Base-by-base conservation (phyloP, 1,139 yeast genomes). In the Kodamaea arcana region DNA sequence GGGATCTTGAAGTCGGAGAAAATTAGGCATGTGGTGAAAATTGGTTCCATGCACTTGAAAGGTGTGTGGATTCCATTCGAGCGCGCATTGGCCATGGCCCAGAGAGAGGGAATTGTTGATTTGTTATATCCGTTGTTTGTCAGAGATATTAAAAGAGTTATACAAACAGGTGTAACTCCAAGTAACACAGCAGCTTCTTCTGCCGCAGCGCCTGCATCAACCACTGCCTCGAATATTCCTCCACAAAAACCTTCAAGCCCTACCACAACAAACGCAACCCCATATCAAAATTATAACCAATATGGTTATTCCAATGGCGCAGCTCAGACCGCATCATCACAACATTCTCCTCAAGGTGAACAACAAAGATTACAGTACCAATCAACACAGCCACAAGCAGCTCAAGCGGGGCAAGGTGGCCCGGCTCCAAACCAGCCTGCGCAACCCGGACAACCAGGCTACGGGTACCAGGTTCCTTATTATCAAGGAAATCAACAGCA, bases 1-100 rank as follows among this genome's bases (percentile, higher is more conserved):
- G 97, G 97, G 10, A 83, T 92, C 43, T 68, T 90, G 43, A 90
- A 90, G 64, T 80, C 85, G 42, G 97, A 90, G 58, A 85, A 87
- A 56, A 78, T 80, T 27, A 72, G 97, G 32, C 94, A 87, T 56
- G 97, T 92, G 32, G 96, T 90, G 38, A 90, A 90, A 61, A 86
- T 90, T 46, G 98, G 98, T 9, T 85, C 95, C 14, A 90, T 90
- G 97, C 95, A 90, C 58, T 70, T 90, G 51, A 90, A 90, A 62
- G 98, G 98, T 35, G 97, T 90, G 31, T 90, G 97, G 97, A 88
- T 90, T 45, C 97, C 97, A 1, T 88, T 88, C 58, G 97, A 90
- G 47, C 72, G 97, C 35, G 97, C 97, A 1, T 67, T 85, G 34
- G 84, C 86, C 18, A 83, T 90, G 79, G 96, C 97, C 23, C 88